phyloP scores from a whole-genome alignment of 1,284 basidiomycete species.

The Fistulinella staudtii region DNA sequence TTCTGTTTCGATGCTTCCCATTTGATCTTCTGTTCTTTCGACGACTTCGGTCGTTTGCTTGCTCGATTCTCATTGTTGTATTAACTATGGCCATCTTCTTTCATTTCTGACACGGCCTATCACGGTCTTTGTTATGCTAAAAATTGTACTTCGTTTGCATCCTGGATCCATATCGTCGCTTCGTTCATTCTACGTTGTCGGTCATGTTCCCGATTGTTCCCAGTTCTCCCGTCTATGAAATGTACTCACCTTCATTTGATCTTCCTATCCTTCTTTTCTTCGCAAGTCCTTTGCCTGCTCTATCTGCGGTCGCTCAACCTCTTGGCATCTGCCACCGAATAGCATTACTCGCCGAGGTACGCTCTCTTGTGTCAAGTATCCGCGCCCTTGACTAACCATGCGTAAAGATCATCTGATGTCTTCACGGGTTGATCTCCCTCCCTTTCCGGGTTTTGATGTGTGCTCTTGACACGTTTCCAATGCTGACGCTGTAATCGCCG shows the following conservation, averaged over 20 bases:
- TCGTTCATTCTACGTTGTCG: constrained; percentile 11
- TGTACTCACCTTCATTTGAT: constrained; percentile 1
- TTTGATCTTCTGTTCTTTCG: constrained; percentile 1
- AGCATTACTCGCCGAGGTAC: constrained; percentile 20
- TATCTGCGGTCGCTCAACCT: no score
- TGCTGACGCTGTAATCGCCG: no score
- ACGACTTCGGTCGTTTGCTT: not conserved
- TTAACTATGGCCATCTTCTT: no score
- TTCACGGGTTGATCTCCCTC: constrained; percentile 9
- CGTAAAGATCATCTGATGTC: constrained; percentile 4
- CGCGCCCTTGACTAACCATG: not conserved
- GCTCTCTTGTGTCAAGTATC: not conserved
- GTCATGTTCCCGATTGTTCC: constrained; percentile 2
- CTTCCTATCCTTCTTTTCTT: not conserved
- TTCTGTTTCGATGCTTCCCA: not conserved
- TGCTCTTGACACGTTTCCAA: no score
- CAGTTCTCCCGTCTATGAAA: constrained; percentile 1
- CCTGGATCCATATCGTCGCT: constrained; percentile 7
- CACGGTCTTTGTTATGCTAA: constrained; percentile 12
- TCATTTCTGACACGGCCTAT: no score
- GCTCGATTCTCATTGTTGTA: not conserved
- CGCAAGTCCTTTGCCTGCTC: no score
- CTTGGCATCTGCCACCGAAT: no score
- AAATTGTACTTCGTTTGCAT: not conserved
- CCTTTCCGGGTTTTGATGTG: no score